Conservation (phyloP, 2,329 filamentous ascomycete species). For the Cordyceps fumosorosea region DNA sequence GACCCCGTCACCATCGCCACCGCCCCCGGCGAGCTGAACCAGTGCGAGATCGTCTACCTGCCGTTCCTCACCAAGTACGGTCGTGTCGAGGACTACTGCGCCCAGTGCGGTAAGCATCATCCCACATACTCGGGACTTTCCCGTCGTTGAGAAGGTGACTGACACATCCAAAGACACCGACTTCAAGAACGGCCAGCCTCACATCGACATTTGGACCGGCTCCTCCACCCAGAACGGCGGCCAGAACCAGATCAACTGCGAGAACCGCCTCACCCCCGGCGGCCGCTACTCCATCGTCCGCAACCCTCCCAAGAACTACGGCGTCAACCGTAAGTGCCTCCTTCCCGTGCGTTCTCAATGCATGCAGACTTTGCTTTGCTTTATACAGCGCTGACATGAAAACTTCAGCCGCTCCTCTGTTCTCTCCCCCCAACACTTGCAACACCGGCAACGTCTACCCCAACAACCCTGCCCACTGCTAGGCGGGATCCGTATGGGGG, state of each 20-base stretch:
- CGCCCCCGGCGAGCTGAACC: constrained; percentile 18
- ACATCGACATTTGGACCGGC: constrained; percentile 20
- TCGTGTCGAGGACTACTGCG: constrained; percentile 17
- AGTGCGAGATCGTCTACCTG: constrained; percentile 19
- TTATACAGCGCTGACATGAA: neutral
- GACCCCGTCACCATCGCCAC: constrained; percentile 19
- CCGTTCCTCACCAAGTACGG: constrained; percentile 19
- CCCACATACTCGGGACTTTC: neutral
- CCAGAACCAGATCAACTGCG: constrained; percentile 19
- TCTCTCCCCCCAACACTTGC: constrained; percentile 18
- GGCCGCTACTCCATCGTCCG: constrained; percentile 18
- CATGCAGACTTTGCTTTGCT: neutral
- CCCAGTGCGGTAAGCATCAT: constrained; percentile 15
- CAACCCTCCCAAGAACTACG: constrained; percentile 18
- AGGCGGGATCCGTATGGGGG: neutral
- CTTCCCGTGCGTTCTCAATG: too few species aligned
- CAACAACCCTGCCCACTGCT: constrained; percentile 19
- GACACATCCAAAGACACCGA: neutral
- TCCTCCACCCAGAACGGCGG: constrained; percentile 16
- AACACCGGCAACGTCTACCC: constrained; percentile 19
- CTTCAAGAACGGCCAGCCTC: constrained; percentile 15
- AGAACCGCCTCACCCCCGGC: constrained; percentile 17
- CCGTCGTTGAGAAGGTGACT: neutral
- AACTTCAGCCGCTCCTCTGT: constrained; percentile 16
- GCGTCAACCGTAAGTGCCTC: constrained; percentile 16